These are phyloP conservation scores for Fistulinella prunicolor DNA, from an alignment of 768 basidiomycete species.

Conservation along the genomic window DNA sequence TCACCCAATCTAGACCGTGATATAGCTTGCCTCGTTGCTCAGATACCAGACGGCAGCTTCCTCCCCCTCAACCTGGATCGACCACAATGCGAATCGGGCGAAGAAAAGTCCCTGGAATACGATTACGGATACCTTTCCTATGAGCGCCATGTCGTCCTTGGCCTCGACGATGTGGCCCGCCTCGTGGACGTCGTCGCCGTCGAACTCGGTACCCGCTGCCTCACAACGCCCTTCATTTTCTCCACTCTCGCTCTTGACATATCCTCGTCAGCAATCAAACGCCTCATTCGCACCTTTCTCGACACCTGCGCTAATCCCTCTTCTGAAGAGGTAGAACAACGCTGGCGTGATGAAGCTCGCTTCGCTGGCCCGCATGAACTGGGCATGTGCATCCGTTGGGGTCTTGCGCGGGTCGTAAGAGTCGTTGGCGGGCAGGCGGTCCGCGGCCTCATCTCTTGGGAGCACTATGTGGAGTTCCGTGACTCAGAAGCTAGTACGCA, in stretches of 20 bases:
- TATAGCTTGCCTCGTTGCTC: slow-evolving; percentile 35
- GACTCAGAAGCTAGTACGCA: slow-evolving; percentile 76
- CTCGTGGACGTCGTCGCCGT: slow-evolving; percentile 69
- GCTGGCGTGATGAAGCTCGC: slow-evolving; percentile 76
- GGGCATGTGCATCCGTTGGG: slow-evolving; percentile 93
- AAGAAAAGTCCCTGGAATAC: slow-evolving; percentile 39
- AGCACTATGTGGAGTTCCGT: slow-evolving; percentile 78
- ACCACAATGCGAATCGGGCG: slow-evolving; percentile 39
- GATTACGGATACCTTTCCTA: slow-evolving; percentile 76
- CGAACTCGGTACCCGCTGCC: slow-evolving; percentile 69
- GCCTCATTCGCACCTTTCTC: slow-evolving; percentile 82
- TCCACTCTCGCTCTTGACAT: slow-evolving; percentile 86
- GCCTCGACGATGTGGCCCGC: slow-evolving; percentile 67
- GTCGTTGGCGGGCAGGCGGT: slow-evolving; percentile 66
- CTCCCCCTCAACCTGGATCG: slow-evolving; percentile 51
- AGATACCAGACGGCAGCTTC: slow-evolving; percentile 50
- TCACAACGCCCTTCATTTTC: slow-evolving; percentile 91
- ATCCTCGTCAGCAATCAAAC: slow-evolving; percentile 65
- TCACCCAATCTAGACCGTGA: slow-evolving; percentile 36
- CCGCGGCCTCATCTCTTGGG: slow-evolving; percentile 85
- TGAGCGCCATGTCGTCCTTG: slow-evolving; percentile 70
- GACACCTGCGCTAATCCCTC: slow-evolving; percentile 46
- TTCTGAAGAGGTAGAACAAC: slow-evolving; percentile 43
- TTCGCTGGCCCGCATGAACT: slow-evolving; percentile 87
- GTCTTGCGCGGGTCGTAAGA: slow-evolving; percentile 73